Base-by-base conservation (phyloP, 1,284 basidiomycete species). In the Flammula alnicola region DNA sequence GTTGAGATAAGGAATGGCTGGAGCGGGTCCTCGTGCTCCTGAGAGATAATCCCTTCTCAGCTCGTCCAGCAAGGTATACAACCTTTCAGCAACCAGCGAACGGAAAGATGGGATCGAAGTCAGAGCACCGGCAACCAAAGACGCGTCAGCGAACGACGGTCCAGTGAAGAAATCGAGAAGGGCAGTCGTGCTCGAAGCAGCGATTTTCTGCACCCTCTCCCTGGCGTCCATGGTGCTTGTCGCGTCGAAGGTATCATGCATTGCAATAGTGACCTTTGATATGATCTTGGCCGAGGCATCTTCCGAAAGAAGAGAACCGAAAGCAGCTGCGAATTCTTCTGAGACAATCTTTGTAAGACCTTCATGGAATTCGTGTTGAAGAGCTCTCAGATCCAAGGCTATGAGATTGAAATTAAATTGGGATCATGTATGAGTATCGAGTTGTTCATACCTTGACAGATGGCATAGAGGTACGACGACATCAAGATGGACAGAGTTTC, bases 351-450 rank as follows among this genome's bases (percentile, higher is more conserved):
- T 62, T 49, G 73, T 60, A 12, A 87, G 68, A 17, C 75, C 76
- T 17, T 66, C 68, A 33, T 75, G 66, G 71, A 92, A 84, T 55
- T 88, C 84, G 51, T 71, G 63, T 62, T 89, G 86, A 51, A 91
- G 62, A 4, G 88, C 83, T 32, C 91, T 84, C 36, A 91, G 74
- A 62, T 93, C 91, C 49, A 92, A 73, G 17, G 91, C 91, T 75
- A 49, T 7, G 25, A 29, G 5, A 36, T 35, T n/a, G 20, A 17
- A 22, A 44, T 31, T 33, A 35, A 43, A 44, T 36, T 17, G 7
- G 10, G 29, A 29, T 22, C 11, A 39, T 30, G 3, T 26, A 4
- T 17, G 23, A 10, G 10, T 12, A 50, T 17, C n/a, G 20, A 17
- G 31, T n/a, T 33, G 32, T 6, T 49, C 62, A 20, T 55, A 73